A percentile compares a stretch with the other conserved stretches of the same genome.
These are phyloP conservation scores for Prinsepia uniflora DNA, from an alignment of 306 rosid species.

Conservation along the genomic window DNA sequence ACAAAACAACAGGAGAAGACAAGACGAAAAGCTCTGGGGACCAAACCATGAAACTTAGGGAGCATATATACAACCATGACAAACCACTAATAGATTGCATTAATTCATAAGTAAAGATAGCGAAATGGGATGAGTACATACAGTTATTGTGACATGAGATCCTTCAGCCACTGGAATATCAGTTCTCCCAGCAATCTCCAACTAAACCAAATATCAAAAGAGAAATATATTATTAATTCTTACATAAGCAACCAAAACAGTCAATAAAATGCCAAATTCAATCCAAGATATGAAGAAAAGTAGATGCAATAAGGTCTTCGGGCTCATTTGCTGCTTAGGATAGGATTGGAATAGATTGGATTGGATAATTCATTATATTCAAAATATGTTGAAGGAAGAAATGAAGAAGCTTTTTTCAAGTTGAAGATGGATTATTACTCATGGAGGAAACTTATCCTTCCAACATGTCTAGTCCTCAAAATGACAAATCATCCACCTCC, in stretches of 20 bases:
- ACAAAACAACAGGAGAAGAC: not conserved
- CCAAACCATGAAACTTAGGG: not conserved
- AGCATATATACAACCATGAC: not conserved
- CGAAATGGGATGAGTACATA: slow-evolving; percentile 26
- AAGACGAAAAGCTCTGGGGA: not conserved
- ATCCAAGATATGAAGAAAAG: not conserved
- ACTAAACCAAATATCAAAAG: slow-evolving; percentile 35
- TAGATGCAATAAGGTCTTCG: not conserved
- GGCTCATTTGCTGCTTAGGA: too few relatives aligned
- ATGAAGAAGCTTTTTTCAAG: too few relatives aligned
- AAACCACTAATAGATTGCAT: too few relatives aligned
- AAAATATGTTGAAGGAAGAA: too few relatives aligned
- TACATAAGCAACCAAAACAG: not conserved
- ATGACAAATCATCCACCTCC: too few relatives aligned
- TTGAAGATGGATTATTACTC: too few relatives aligned
- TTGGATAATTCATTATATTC: too few relatives aligned
- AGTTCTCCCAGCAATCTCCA: slow-evolving; percentile 85
- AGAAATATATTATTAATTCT: too few relatives aligned
- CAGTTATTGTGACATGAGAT: slow-evolving; percentile 78
- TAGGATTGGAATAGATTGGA: too few relatives aligned
- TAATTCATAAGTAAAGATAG: not conserved
- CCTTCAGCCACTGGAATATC: slow-evolving; percentile 99
- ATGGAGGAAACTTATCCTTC: too few relatives aligned
- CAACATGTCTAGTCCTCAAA: too few relatives aligned
- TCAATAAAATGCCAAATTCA: not conserved